Evolutionary conservation across 2,329 filamentous ascomycete genomes (phyloP).

Genomic region (Gnomoniopsis sp.): DNA sequence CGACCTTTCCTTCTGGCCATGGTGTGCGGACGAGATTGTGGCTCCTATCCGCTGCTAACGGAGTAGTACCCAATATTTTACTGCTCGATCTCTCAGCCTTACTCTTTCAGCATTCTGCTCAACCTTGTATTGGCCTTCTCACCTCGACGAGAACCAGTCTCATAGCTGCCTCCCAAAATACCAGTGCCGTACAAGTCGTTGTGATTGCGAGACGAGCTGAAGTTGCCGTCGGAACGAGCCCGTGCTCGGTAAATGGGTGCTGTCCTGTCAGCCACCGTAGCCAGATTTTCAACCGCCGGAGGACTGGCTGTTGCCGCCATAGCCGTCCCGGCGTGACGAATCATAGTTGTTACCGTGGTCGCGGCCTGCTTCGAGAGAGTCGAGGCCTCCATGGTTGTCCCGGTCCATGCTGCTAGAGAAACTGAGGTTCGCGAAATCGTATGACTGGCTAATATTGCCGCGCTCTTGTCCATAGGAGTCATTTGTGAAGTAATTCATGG

Average conservation of each 20-base stretch:
- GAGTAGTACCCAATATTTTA: background rate
- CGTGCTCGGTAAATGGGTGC: background rate
- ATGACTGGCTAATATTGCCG: background rate
- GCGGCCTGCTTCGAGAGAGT: too few relatives aligned
- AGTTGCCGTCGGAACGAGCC: background rate
- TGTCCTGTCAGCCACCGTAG: background rate
- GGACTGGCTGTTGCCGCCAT: background rate
- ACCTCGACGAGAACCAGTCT: background rate
- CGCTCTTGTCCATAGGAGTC: background rate
- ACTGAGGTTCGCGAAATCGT: background rate
- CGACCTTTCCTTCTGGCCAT: conserved; percentile 6
- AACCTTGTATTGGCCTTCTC: background rate
- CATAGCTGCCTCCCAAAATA: background rate
- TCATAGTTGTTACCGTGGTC: too few relatives aligned
- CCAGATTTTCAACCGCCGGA: background rate
- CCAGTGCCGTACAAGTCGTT: background rate
- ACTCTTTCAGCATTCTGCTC: background rate
- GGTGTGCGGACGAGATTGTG: background rate
- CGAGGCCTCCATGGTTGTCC: background rate
- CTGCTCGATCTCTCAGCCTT: background rate
- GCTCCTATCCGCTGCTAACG: background rate
- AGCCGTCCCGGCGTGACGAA: background rate
- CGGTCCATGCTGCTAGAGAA: background rate
- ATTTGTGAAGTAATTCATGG: background rate
- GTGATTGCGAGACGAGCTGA: background rate